These are phyloP conservation scores for Protea cynaroides DNA, from an alignment of 164 flowering plant genomes.

Conservation along the genomic window DNA sequence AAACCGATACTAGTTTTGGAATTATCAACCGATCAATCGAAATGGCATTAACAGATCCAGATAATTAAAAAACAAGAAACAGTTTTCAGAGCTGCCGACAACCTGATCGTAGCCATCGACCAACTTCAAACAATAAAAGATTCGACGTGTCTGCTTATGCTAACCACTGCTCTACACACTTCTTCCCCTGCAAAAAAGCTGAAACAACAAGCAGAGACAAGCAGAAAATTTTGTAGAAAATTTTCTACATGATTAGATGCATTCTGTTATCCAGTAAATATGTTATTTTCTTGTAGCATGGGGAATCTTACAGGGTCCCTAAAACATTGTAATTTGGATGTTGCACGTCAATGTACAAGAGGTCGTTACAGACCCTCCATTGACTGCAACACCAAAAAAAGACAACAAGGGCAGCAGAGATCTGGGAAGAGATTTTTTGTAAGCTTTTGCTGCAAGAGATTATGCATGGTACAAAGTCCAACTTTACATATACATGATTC, in stretches of 20 bases:
- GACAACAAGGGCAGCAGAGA: not conserved
- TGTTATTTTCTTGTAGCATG: not conserved
- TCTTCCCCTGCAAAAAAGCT: conserved; percentile 12
- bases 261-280: not conserved
- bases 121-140: not conserved
- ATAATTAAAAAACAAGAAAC: not conserved
- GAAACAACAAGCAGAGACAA: not conserved
- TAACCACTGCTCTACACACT: not conserved
- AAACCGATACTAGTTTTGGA: too few species aligned
- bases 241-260: not conserved
- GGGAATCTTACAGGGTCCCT: not conserved
- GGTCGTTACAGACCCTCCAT: not conserved
- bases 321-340: not conserved
- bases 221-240: not conserved
- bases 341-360: not conserved
- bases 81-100: not conserved
- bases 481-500: conserved; percentile 41
- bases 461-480: conserved; percentile 26
- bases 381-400: not conserved
- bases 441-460: conserved; percentile 30
- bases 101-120: not conserved
- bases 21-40: too few species aligned
- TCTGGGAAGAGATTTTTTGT: conserved; percentile 14
- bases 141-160: too few species aligned
- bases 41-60: not conserved